Percentiles rank a stretch among this genome's conserved stretches.
Evolutionary conservation across 805 yeast genomes (phyloP).

Genomic region (Jamesozyma rosinii): DNA sequence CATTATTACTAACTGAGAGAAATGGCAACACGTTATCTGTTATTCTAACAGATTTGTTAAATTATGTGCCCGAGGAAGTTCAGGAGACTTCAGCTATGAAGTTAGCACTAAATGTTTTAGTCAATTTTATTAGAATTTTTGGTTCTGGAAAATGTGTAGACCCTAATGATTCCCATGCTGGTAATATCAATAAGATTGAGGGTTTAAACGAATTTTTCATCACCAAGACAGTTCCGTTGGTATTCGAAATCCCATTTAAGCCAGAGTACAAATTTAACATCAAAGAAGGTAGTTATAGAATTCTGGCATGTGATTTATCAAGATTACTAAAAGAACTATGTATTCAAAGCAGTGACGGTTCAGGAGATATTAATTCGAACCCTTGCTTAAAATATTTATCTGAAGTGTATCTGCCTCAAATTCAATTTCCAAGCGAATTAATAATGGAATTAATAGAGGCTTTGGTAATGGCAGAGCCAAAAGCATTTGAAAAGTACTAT

Average conservation of each 20-base stretch:
- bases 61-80: constrained; percentile 48
- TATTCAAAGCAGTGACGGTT: constrained; percentile 22
- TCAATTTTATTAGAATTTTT: constrained; percentile 51
- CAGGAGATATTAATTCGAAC: constrained; percentile 16
- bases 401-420: constrained; percentile 39
- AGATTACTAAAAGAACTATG: constrained; percentile 56
- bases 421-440: constrained; percentile 51
- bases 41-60: constrained; percentile 54
- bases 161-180: constrained; percentile 44
- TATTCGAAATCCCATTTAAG: constrained; percentile 75
- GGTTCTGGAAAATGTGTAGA: constrained; percentile 65
- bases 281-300: constrained; percentile 71
- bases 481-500: constrained; percentile 65
- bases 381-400: constrained; percentile 41
- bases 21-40: constrained; percentile 53
- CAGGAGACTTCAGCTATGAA: constrained; percentile 60
- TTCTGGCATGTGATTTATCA: constrained; percentile 67
- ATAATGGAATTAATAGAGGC: constrained; percentile 53
- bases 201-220: constrained; percentile 65
- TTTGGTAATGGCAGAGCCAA: constrained; percentile 46
- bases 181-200: constrained; percentile 41
- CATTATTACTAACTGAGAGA: constrained; percentile 61
- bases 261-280: constrained; percentile 49
- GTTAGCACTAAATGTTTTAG: constrained; percentile 58
- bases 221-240: constrained; percentile 54